Conservation (phyloP, 345 rosid species). For the Populus deltoides region DNA sequence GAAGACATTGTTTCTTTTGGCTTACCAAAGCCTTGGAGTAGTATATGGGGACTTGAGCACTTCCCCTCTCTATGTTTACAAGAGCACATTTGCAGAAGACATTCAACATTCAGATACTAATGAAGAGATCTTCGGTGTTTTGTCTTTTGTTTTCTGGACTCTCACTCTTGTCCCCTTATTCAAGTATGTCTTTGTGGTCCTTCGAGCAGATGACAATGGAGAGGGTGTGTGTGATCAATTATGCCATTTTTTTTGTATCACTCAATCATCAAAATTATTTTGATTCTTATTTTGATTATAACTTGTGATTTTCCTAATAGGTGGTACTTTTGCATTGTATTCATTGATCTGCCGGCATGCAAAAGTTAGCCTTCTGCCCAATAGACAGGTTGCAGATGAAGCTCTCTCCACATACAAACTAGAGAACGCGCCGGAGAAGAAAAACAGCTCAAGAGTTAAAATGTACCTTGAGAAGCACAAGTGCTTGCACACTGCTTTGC, state of each 20-base stretch:
- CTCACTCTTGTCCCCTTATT: constrained; percentile 87
- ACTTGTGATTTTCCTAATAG: constrained; percentile 33
- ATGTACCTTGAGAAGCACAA: constrained; percentile 75
- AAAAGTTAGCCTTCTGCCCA: constrained; percentile 91
- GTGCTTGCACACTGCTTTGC: constrained; percentile 80
- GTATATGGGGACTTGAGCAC: constrained; percentile 96
- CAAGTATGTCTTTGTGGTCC: constrained; percentile 94
- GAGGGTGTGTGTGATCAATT: constrained; percentile 53
- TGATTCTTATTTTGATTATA: not conserved
- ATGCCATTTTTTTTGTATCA: not conserved
- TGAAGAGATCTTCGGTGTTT: constrained; percentile 93
- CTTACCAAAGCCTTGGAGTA: constrained; percentile 97
- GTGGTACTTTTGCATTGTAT: constrained; percentile 96
- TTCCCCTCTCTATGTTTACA: constrained; percentile 91
- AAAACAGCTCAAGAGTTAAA: constrained; percentile 60
- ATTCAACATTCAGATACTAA: constrained; percentile 85
- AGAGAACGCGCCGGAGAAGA: constrained; percentile 70
- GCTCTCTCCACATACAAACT: constrained; percentile 91
- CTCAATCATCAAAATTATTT: not conserved
- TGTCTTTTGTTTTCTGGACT: constrained; percentile 98
- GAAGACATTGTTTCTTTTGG: constrained; percentile 77
- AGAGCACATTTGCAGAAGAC: constrained; percentile 97
- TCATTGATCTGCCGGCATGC: constrained; percentile 90
- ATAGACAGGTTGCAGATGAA: constrained; percentile 88
- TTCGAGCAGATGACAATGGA: constrained; percentile 95